Conservation (phyloP, 2,329 filamentous ascomycete genomes). For the Paraphaeosphaeria sporulosa region DNA sequence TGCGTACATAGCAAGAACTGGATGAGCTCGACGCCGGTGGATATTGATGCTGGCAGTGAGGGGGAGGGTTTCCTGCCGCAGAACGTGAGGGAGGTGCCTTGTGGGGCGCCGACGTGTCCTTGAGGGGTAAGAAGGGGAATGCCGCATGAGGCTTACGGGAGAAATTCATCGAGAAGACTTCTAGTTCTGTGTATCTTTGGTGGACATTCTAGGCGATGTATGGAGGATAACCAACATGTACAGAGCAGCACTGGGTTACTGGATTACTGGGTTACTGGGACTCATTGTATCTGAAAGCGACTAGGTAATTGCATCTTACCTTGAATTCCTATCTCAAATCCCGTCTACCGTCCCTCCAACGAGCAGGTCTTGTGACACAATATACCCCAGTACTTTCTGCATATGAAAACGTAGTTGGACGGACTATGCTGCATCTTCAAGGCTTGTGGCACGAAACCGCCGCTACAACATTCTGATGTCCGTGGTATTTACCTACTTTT, state of each 20-base stretch:
- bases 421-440: too few species aligned
- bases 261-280: not conserved
- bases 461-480: too few species aligned
- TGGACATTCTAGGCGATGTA: too few species aligned
- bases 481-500: too few species aligned
- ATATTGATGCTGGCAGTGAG: not conserved
- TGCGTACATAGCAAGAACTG: not conserved
- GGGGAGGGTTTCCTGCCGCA: not conserved
- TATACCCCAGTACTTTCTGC: too few species aligned
- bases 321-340: too few species aligned
- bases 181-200: too few species aligned
- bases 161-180: not conserved
- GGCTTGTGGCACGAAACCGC: too few species aligned
- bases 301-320: not conserved
- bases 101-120: conserved; percentile 10
- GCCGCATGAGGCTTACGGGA: not conserved
- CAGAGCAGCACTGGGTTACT: not conserved
- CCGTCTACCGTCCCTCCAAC: not conserved
- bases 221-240: not conserved
- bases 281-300: not conserved
- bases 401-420: too few species aligned
- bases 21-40: conserved; percentile 12
- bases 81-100: not conserved
- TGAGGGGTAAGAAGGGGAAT: not conserved
- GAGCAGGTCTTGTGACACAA: too few species aligned